phyloP scores from a whole-genome alignment of 1,139 yeast species.

The Arxiozyma slooffiae region DNA sequence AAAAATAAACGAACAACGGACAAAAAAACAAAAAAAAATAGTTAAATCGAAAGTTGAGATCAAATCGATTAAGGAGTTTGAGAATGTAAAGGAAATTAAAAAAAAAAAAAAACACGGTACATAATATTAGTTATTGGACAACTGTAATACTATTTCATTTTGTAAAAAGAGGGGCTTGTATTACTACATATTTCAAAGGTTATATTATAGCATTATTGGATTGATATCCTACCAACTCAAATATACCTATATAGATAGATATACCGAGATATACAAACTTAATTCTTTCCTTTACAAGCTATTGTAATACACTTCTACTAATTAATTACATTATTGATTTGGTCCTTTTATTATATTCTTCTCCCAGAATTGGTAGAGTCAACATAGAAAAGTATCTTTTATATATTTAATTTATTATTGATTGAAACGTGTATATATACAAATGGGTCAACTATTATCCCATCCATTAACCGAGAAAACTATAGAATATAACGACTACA shows the following conservation, averaged over 20 bases:
- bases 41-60: background rate
- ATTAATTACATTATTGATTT: no score
- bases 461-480: conserved; percentile 67
- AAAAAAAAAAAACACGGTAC: no score
- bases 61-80: background rate
- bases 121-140: no score
- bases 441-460: conserved; percentile 68
- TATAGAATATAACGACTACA: conserved; percentile 38
- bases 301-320: background rate
- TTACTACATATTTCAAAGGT: background rate
- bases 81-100: background rate
- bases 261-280: no score
- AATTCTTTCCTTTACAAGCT: background rate
- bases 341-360: no score
- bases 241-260: background rate
- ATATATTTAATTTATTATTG: no score
- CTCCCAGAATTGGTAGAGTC: no score
- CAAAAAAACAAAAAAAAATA: no score
- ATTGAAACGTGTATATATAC: background rate
- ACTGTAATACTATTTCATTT: background rate
- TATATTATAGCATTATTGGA: no score
- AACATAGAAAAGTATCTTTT: no score
- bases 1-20: background rate
- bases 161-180: no score
- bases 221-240: background rate